A percentile compares a stretch with the other conserved stretches of the same genome.
These are phyloP conservation scores for Ballota nigra DNA, from an alignment of 257 asterid species.

Conservation along the genomic window DNA sequence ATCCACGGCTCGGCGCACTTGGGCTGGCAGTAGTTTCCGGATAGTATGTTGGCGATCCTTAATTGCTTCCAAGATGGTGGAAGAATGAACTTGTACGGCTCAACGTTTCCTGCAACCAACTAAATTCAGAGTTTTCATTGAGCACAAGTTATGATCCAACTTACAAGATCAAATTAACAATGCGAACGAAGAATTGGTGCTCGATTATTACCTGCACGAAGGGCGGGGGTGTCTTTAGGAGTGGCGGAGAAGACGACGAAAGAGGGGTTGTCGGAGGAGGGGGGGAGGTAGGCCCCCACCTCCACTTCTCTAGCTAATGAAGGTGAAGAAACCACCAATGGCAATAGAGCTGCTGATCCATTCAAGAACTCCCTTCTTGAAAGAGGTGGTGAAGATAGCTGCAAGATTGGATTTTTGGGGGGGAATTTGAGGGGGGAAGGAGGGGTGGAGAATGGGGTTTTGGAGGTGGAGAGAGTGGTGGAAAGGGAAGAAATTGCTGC, in stretches of 20 bases:
- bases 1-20: conserved; percentile 99
- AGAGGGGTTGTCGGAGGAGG: conserved; percentile 65
- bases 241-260: conserved; percentile 88
- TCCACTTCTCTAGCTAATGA: conserved; percentile 73
- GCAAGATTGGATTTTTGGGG: conserved; percentile 24
- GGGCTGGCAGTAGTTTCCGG: conserved; percentile 98
- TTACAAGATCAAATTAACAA: too few species aligned
- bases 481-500: conserved; percentile 40
- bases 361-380: conserved; percentile 65
- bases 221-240: conserved; percentile 91
- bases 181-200: neutral
- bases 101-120: conserved; percentile 95
- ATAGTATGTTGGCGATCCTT: conserved; percentile 84
- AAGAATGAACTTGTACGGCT: conserved; percentile 89
- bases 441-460: conserved; percentile 26
- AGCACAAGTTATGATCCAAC: too few species aligned
- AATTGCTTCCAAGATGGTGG: conserved; percentile 96
- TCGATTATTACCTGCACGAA: conserved; percentile 78
- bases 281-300: conserved; percentile 83
- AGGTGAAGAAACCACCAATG: conserved; percentile 40
- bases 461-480: conserved; percentile 32
- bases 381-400: conserved; percentile 6
- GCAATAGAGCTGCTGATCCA: conserved; percentile 51
- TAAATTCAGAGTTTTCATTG: conserved; percentile 71
- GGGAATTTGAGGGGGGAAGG: conserved; percentile 18